Evolutionary conservation across 805 yeast species (phyloP).

Genomic region (Candida montana): DNA sequence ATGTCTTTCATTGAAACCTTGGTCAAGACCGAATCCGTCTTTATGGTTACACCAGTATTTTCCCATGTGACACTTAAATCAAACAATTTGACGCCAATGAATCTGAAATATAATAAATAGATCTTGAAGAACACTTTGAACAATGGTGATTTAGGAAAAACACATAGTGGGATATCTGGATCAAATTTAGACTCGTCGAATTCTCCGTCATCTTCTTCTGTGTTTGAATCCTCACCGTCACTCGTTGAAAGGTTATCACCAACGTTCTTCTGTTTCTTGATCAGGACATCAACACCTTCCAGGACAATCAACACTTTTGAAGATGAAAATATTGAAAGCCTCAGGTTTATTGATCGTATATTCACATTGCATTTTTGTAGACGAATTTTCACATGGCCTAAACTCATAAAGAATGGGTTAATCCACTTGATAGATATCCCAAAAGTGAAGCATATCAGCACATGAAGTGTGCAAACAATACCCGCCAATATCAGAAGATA

Average conservation of each 20-base stretch:
- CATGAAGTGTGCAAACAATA: not conserved
- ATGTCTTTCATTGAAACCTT: constrained; percentile 13
- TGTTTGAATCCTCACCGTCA: not conserved
- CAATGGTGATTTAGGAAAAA: constrained; percentile 10
- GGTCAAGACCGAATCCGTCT: constrained; percentile 11
- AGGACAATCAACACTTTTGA: constrained; percentile 15
- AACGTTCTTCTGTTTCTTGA: not conserved
- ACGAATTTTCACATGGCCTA: constrained; percentile 14
- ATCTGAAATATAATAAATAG: constrained; percentile 22
- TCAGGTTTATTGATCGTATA: constrained; percentile 13
- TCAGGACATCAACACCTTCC: constrained; percentile 16
- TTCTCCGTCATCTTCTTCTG: not conserved
- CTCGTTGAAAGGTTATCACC: not conserved
- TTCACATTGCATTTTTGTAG: constrained; percentile 8
- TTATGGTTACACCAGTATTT: constrained; percentile 8
- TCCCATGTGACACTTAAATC: constrained; percentile 13
- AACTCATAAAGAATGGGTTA: constrained; percentile 24
- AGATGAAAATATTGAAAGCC: constrained; percentile 13
- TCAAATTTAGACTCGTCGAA: constrained; percentile 6
- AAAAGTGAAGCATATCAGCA: constrained; percentile 11
- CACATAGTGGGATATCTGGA: constrained; percentile 14
- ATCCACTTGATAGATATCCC: constrained; percentile 26
- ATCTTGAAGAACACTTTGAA: constrained; percentile 7
- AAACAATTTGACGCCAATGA: constrained; percentile 18
- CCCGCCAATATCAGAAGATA: not conserved